Base-by-base conservation (phyloP, 2,329 filamentous ascomycete species). In the Clonostachys rhizophaga region DNA sequence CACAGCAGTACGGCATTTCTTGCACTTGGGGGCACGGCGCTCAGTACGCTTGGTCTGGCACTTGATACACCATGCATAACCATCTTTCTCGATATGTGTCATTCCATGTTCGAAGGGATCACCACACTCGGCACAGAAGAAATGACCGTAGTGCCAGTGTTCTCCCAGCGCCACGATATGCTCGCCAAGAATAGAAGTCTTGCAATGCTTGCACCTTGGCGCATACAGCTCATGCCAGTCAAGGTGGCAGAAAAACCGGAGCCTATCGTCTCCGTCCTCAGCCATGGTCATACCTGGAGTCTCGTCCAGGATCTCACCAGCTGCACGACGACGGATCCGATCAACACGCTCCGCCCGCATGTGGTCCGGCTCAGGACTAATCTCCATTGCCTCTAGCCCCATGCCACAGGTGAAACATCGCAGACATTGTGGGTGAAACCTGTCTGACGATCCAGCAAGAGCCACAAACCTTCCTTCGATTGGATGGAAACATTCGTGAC, bases 101-200 rank as follows among this genome's bases (percentile, higher is more conserved):
- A 77, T 79, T 50, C 79, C 80, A 43, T 76, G 74, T 54, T 78
- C 89, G 63, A 99, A 99, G 1, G 94, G 92, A 70, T 99, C 92
- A 55, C 94, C 94, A 63, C 94, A 99, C 74, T 99, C 91, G 40
- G 94, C 94, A 62, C 94, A 99, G 78, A 99, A 99, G 72, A 99
- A 99, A 69, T 99, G 94, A 0, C 94, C 94, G 46, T 89, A 88
- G 65, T 99, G 94, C 89, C 90, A 99, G 68, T 96, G 91, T n/a
- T 86, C 82, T 2, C 94, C 94, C 48, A 95, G 89, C 2, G 94
- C 94, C 13, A 96, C 86, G 34, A 96, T 85, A 55, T 97, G 90
- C 67, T 97, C 91, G 40, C 91, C 91, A 55, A 97, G 84, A 59
- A 99, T 99, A 5, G 94, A 92, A 8, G 94, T 99, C 65, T 87